phyloP scores from a whole-genome alignment of 2,329 filamentous ascomycete genomes.

The Cadophora sp. region DNA sequence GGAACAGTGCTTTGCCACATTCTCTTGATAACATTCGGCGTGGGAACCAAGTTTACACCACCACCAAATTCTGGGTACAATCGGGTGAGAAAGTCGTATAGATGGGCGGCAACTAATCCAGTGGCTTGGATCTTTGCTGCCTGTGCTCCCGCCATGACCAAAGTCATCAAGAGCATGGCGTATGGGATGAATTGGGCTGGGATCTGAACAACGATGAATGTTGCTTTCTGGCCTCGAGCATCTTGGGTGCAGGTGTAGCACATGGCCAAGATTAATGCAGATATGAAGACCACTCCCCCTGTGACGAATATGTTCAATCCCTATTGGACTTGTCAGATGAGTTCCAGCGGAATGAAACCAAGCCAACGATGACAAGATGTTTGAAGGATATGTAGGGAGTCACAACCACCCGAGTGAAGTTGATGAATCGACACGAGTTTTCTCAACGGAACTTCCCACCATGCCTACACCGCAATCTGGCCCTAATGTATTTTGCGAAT shows the following conservation, averaged over 20 bases:
- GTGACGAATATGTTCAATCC: conserved; percentile 57
- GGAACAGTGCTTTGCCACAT: conserved; percentile 61
- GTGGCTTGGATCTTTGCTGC: conserved; percentile 69
- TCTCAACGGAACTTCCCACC: conserved; percentile 61
- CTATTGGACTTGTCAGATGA: conserved; percentile 47
- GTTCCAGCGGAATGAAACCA: conserved; percentile 13
- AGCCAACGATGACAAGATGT: conserved; percentile 23
- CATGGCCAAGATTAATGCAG: conserved; percentile 78
- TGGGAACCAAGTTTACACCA: conserved; percentile 77
- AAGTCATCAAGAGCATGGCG: conserved; percentile 76
- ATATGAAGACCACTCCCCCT: conserved; percentile 57
- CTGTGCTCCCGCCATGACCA: conserved; percentile 68
- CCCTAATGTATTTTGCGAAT: conserved; percentile 59
- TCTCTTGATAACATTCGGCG: conserved; percentile 73
- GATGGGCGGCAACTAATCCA: conserved; percentile 86
- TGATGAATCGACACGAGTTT: conserved; percentile 52
- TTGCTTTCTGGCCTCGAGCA: conserved; percentile 76
- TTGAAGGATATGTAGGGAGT: conserved; percentile 45
- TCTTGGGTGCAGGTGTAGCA: conserved; percentile 87
- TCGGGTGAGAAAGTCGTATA: conserved; percentile 88
- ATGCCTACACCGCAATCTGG: conserved; percentile 59
- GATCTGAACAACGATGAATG: conserved; percentile 83
- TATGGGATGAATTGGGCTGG: conserved; percentile 83
- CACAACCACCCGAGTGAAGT: conserved; percentile 46
- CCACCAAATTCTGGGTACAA: conserved; percentile 90